Base-by-base conservation (phyloP, 2,329 filamentous ascomycete genomes). In the Penicillium brasilianum region DNA sequence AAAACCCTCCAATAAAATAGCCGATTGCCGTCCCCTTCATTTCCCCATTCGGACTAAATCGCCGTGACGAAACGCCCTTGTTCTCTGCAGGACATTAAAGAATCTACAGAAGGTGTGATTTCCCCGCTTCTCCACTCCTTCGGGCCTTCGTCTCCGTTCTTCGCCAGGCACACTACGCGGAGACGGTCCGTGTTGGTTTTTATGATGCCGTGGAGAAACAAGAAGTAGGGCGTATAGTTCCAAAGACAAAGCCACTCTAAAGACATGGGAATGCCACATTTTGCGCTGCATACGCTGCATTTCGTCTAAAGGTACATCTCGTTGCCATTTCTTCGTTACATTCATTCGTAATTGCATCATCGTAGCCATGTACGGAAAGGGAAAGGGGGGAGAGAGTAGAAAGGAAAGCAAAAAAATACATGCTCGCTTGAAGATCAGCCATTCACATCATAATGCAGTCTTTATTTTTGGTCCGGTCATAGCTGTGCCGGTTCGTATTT, bases 361-460 rank as follows among this genome's bases (percentile, higher is more conserved):
- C 39, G 51, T 48, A 34, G 39, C 49, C 56, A 43, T 44, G 39
- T 25, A 20, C 18, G 18, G 46, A 46, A 16, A 11, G 28, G 37
- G 9, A 20, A 9, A 11, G 44, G 46, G 10, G 3, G 25, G 3
- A 28, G 25, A 28, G 6, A n/a, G n/a, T n/a, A n/a, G n/a, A 43
- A 44, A 30, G 7, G 32, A 14, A 14, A 16, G 41, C 39, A 28
- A 37, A 36, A 37, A 36, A 16, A 51, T 39, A 34, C 32, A 34
- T 37, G 44, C 36, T 44, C n/a, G 41, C 37, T 20, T n/a, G 11
- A 43, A 22, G 28, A 34, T 36, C 14, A 32, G 18, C 9, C 28
- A 34, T 43, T 74, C 68, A 80, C 78, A 81, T 81, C 57, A 80
- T 69, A 54, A 78, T 70, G 61, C 79, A 81, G 55, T 80, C 78